A percentile compares a stretch with the other conserved stretches of the same genome.
phyloP scores from a whole-genome alignment of 1,284 basidiomycete genomes.

The Moesziomyces globuligerus region DNA sequence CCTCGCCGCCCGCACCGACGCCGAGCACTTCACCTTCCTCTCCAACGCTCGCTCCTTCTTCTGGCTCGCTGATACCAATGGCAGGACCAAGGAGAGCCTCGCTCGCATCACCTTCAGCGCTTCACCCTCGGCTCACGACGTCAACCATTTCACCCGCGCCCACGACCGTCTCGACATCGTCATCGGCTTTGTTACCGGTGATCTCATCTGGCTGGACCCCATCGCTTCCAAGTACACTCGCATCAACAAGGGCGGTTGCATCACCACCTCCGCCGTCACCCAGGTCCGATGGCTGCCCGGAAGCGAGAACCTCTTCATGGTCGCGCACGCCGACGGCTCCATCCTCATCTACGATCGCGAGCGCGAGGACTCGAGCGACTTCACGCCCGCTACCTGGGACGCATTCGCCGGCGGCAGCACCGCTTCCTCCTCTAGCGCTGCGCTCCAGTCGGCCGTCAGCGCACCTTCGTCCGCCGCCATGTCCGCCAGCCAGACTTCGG shows the following conservation, averaged over 20 bases:
- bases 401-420: conserved; percentile 11
- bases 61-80: conserved; percentile 52
- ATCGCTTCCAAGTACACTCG: conserved; percentile 85
- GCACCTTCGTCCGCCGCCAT: conserved; percentile 34
- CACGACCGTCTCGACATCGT: conserved; percentile 85
- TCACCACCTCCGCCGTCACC: conserved; percentile 81
- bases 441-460: conserved; percentile 14
- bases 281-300: conserved; percentile 87
- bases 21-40: conserved; percentile 64
- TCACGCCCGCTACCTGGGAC: conserved; percentile 31
- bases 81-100: conserved; percentile 71
- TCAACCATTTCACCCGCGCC: conserved; percentile 81
- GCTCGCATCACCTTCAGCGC: conserved; percentile 82
- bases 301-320: conserved; percentile 79
- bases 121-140: conserved; percentile 81
- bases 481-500: conserved; percentile 33
- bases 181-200: conserved; percentile 90
- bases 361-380: conserved; percentile 77
- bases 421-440: conserved; percentile 29
- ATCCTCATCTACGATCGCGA: conserved; percentile 88
- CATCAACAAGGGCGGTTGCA: conserved; percentile 88
- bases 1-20: conserved; percentile 75
- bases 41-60: conserved; percentile 57
- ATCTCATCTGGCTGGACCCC: conserved; percentile 81
- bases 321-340: conserved; percentile 88